Base-by-base conservation (phyloP, 495 filamentous ascomycete genomes). In the Penicillium paxilli region DNA sequence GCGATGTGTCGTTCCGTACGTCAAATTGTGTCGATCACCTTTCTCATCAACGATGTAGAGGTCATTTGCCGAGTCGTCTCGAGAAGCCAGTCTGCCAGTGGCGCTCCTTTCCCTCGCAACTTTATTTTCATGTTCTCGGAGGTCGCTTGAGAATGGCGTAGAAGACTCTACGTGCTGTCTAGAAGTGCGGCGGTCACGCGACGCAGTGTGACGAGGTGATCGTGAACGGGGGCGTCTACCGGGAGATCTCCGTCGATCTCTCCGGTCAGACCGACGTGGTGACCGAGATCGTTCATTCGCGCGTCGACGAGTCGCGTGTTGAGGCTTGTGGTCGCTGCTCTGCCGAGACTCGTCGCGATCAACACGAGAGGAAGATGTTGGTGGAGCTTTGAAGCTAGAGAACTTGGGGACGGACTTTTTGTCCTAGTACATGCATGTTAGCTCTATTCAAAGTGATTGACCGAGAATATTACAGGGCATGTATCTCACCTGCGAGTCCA, bases 311-410 rank as follows among this genome's bases (percentile, higher is more conserved):
- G 54, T 59, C 5, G 68, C 52, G 9, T 54, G 64, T 42, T 63
- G 64, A 16, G 66, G 55, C 11, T 55, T 55, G 23, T 49, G 62
- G 49, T 68, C 63, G 41, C 64, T 45, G 49, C 45, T 51, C 21
- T 59, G 51, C 26, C 35, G 47, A 52, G 23, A 53, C 17, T 55
- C 62, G 55, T 45, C 7, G 8, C 35, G 51, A 25, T 63, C 51
- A 57, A 51, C 33, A 55, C 30, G 21, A 16, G 44, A 6, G 5
- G 68, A 63, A 51, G 52, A 44, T 38, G 69, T 52, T 49, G 64
- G 52, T 42, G 79, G 80, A 30, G 81, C 78, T 55, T 80, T 85
- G 77, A 89, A 90, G 54, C 87, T 89, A 38, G 75, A 75, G 57
- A 90, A 90, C 38, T 81, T 87, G 25, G 87, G 87, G 49, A 87